Conservation (phyloP, 2,329 filamentous ascomycete genomes). For the Cadophora sp. region DNA sequence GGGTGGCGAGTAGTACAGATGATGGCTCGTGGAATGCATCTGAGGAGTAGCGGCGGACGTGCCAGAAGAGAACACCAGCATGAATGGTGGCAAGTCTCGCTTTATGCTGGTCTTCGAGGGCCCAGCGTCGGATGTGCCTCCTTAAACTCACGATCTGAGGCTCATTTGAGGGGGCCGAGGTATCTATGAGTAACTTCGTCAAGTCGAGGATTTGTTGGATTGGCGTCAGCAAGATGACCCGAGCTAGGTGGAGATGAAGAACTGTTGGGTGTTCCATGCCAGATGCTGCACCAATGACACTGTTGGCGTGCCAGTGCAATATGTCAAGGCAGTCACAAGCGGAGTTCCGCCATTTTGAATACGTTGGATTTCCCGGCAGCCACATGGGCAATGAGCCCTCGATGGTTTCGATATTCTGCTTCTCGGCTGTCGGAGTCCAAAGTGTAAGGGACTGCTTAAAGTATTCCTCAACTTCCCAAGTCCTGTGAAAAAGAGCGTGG, state of each 20-base stretch:
- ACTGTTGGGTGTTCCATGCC: conserved; percentile 54
- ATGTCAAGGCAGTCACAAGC: conserved; percentile 52
- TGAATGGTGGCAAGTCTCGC: conserved; percentile 63
- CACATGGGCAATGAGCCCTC: conserved; percentile 50
- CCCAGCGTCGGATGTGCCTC: conserved; percentile 54
- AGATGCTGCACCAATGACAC: conserved; percentile 47
- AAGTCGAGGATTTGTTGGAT: conserved; percentile 38
- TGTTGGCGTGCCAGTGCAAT: conserved; percentile 53
- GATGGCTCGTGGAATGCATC: conserved; percentile 56
- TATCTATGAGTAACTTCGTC: conserved; percentile 24
- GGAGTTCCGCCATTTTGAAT: conserved; percentile 54
- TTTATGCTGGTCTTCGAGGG: conserved; percentile 59
- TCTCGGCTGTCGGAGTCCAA: conserved; percentile 53
- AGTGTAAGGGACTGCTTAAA: conserved; percentile 53
- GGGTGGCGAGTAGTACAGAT: conserved; percentile 53
- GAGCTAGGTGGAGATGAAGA: conserved; percentile 51
- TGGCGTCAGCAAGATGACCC: conserved; percentile 51
- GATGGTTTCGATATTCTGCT: conserved; percentile 44
- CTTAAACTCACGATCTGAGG: conserved; percentile 37
- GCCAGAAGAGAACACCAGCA: conserved; percentile 59
- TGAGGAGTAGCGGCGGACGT: conserved; percentile 56
- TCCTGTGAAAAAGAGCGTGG: conserved; percentile 57
- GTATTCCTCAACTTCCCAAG: conserved; percentile 56
- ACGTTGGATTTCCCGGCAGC: conserved; percentile 55
- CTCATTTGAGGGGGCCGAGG: conserved; percentile 24